Base-by-base conservation (phyloP, 345 rosid genomes). In the Lagerstroemia speciosa region DNA sequence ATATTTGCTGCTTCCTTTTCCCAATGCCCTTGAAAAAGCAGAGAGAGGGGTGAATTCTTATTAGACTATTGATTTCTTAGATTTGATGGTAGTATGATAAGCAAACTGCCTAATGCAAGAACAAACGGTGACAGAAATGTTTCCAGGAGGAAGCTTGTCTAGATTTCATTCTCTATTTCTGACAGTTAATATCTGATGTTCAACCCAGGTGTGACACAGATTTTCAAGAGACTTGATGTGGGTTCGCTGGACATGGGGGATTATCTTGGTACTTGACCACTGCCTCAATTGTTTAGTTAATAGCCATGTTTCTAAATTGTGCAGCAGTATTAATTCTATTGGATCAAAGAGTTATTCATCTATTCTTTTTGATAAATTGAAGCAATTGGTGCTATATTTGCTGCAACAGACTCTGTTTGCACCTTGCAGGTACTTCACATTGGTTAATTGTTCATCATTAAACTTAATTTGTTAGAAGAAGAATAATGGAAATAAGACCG, bases 401-500 rank as follows among this genome's bases (percentile, higher is more conserved):
- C 99, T 50, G 99, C 99, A 43, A 95, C 99, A 32, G 99, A 95
- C 79, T 95, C 99, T 37, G 99, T 95, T 65, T 95, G 99, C 86
- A 95, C 99, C 19, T 81, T 95, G 76, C 99, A 95, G 99, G 98
- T 90, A 72, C 53, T 72, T 16, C 57, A 16, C 33, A 64, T 53
- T 41, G 27, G 64, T 65, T 71, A 31, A 57, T 45, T 61, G 65
- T 31, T n/a, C n/a, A n/a, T 29, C 11, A 3, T 38, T 15, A 40
- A 45, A 48, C 11, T 61, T 62, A 2, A 31, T 69, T 6, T 32
- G 30, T 17, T 37, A 67, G 29, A 31, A 30, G 32, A 29, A 41
- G 3, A 29, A 4, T 10, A 27, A 62, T 6, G 29, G 36, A 40
- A 41, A 50, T 40, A 6, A 31, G n/a, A 31, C n/a, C n/a, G n/a